Conservation (phyloP, 192 early-diverging fungal species). For the Polychytrium aggregatum region DNA sequence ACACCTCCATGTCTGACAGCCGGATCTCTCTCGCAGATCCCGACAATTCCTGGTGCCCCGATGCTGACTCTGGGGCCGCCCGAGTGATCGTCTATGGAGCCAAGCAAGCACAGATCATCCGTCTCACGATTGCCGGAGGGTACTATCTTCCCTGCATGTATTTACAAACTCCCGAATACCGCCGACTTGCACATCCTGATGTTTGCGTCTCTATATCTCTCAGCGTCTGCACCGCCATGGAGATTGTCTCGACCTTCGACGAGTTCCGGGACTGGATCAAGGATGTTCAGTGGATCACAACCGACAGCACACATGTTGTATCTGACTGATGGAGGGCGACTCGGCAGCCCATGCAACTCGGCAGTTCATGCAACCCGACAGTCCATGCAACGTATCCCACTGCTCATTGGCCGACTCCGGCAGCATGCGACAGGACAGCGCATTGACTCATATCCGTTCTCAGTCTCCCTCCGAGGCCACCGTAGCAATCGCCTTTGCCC, state of each 20-base stretch:
- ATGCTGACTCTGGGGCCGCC: constrained; percentile 1
- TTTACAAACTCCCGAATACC: background rate
- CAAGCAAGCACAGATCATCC: no score
- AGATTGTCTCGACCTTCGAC: constrained; percentile 14
- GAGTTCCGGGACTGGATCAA: constrained; percentile 66
- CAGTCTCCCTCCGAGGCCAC: no score
- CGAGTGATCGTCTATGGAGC: no score
- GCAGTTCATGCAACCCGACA: no score
- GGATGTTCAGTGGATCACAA: constrained; percentile 57
- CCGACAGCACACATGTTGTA: no score
- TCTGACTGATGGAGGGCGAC: constrained; percentile 8
- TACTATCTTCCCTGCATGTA: background rate
- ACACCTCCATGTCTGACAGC: no score
- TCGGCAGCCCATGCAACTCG: no score
- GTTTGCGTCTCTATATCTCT: background rate
- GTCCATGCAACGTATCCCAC: background rate
- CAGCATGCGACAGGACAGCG: background rate
- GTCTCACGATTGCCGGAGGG: background rate
- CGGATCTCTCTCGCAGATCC: background rate
- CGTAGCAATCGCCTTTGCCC: constrained; percentile 59
- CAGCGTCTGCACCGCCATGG: constrained; percentile 5
- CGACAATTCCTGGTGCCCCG: background rate
- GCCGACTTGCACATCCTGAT: background rate
- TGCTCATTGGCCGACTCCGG: background rate
- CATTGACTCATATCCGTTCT: constrained; percentile 15